Evolutionary conservation across 176 grass and related monocot genomes (phyloP).

Genomic region (Dendrocalamus sinicus): DNA sequence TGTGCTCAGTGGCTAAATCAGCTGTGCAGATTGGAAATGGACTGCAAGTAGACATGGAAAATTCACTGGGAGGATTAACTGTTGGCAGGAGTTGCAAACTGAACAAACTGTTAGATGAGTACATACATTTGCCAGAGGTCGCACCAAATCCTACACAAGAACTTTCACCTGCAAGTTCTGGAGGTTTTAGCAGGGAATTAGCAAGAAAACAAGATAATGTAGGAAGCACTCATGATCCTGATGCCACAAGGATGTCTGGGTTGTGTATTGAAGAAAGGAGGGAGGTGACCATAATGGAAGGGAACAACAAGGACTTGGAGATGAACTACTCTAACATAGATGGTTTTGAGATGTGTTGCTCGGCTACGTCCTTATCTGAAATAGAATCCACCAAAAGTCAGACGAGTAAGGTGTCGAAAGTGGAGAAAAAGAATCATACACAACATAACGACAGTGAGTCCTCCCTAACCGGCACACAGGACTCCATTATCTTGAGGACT

Average conservation of each 20-base stretch:
- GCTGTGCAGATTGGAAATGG: conserved; percentile 22
- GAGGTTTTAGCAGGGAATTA: conserved; percentile 30
- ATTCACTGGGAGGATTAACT: conserved; percentile 43
- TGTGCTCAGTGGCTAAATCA: conserved; percentile 40
- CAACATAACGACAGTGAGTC: conserved; percentile 21
- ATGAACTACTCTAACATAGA: conserved; percentile 31
- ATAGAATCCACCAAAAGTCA: conserved; percentile 22
- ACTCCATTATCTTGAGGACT: conserved; percentile 39
- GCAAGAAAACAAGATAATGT: conserved; percentile 42
- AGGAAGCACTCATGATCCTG: conserved; percentile 11
- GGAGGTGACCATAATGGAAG: not conserved
- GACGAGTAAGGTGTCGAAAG: conserved; percentile 11
- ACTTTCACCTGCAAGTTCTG: conserved; percentile 31
- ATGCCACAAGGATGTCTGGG: conserved; percentile 3
- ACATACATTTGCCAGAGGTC: conserved; percentile 37
- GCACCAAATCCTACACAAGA: conserved; percentile 13
- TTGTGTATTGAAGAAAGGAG: conserved; percentile 28
- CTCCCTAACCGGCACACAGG: conserved; percentile 15
- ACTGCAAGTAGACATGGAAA: conserved; percentile 44
- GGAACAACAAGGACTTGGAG: conserved; percentile 34
- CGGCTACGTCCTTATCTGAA: conserved; percentile 37
- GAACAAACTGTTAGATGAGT: conserved; percentile 47
- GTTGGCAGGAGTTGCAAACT: conserved; percentile 45
- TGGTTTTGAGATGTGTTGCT: conserved; percentile 35
- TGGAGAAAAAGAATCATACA: conserved; percentile 17